Conservation (phyloP, 139 green algal genomes). For the Volvox africanus region DNA sequence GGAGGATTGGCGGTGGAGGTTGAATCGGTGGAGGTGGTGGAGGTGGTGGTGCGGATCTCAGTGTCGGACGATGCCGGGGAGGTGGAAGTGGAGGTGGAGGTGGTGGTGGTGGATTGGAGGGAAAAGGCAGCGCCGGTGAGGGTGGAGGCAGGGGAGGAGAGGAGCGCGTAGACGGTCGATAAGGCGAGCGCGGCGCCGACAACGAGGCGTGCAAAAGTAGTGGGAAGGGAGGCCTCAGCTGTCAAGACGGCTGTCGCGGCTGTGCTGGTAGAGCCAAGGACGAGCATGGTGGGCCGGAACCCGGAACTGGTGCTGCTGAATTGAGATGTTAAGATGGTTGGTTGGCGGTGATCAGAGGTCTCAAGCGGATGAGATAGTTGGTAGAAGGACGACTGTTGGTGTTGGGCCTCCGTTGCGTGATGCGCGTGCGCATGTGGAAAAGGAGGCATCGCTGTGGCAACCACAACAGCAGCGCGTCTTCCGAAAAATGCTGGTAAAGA, state of each 20-base stretch:
- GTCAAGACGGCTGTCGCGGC: neutral
- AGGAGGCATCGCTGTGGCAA: neutral
- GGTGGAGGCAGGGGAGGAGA: neutral
- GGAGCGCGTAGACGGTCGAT: slow-evolving; percentile 9
- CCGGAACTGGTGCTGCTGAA: neutral
- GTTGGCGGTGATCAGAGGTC: neutral
- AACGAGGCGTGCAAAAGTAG: neutral
- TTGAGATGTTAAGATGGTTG: neutral
- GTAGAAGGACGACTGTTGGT: neutral
- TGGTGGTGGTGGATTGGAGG: neutral
- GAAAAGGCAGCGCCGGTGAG: neutral
- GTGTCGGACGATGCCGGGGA: neutral
- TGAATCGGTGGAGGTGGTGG: no score
- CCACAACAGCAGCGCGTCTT: neutral
- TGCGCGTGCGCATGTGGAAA: neutral
- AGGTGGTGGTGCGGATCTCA: neutral
- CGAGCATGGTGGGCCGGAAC: neutral
- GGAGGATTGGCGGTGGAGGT: no score
- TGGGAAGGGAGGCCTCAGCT: neutral
- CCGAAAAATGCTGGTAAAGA: neutral
- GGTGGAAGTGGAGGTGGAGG: neutral
- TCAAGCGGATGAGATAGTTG: neutral
- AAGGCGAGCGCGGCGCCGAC: slow-evolving; percentile 11
- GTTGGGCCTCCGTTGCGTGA: neutral
- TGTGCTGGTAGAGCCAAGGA: neutral